Evolutionary conservation across 148 eudicot genomes (phyloP), one percentile per base, ranked within the genome.

Genomic region (Euryodendron excelsum): DNA sequence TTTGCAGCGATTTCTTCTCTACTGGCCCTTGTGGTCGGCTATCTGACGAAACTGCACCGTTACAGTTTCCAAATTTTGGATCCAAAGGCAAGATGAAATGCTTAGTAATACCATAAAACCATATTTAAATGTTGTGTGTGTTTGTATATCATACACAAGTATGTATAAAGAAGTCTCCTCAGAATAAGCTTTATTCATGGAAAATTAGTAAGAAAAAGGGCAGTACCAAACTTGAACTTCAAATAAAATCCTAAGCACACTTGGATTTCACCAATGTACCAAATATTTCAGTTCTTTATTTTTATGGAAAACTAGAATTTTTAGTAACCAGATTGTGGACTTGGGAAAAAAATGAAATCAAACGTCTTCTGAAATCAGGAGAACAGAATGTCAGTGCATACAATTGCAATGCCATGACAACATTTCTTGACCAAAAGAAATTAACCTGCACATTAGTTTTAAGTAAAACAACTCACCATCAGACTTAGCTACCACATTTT

Each of bases 381-480:
- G 30, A 10, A 53, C 21, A 41, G 31, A 41, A 39, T 74, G 17
- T 39, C 18, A 27, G 12, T 25, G 33, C 1, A 44, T 17, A 58
- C 5, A 34, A 2, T 37, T 41, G 62, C 58, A 44, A 5, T 8
- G 27, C 23, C 3, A 12, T 41, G 58, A 12, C 15, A 69, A 23
- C 60, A 60, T n/a, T 18, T 28, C 48, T 30, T 10, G 50, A 48
- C 66, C 4, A 1, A 21, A 60, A 56, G 75, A 69, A 56, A 41
- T 75, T 34, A 59, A 59, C 21, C 30, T 2, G 37, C 36, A 65
- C 30, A 52, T 30, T 14, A 31, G 28, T 20, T 20, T 44, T 30
- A 33, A 74, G 53, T 18, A 39, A 67, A 70, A 80, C 65, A 70
- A 83, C 88, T 82, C 80, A 93, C 98, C 87, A 65, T 83, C 82